Percentiles rank a stretch among this genome's conserved stretches.
Evolutionary conservation across 306 rosid genomes (phyloP).

Genomic region (Trichosanthes cucumerina): DNA sequence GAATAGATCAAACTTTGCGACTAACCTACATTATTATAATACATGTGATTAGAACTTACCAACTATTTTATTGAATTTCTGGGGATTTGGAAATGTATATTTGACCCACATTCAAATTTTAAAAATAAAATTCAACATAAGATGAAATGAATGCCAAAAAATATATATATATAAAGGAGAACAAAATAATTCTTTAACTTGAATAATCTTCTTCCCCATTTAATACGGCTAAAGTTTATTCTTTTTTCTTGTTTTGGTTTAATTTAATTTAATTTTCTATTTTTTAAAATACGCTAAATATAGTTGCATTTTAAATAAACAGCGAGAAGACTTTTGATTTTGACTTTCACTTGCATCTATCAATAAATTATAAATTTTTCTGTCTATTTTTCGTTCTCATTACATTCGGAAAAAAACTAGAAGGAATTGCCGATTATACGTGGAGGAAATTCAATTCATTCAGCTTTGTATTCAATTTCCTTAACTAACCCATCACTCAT

Average conservation of each 20-base stretch:
- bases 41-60: not conserved
- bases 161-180: not conserved
- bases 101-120: not conserved
- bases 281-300: too few species aligned
- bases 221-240: too few species aligned
- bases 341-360: not conserved
- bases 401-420: not conserved
- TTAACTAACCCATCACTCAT: not conserved
- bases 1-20: not conserved
- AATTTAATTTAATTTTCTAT: too few species aligned
- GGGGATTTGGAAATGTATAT: not conserved
- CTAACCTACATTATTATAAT: not conserved
- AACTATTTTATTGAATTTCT: not conserved
- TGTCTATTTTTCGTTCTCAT: not conserved
- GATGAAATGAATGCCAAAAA: too few species aligned
- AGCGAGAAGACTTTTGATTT: not conserved
- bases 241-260: too few species aligned
- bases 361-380: not conserved
- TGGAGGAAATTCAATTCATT: not conserved
- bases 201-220: not conserved
- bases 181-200: not conserved
- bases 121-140: too few species aligned
- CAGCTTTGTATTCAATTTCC: not conserved
- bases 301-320: not conserved
- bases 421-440: not conserved